Conservation (phyloP, 176 grass and related monocot genomes). For the Aegilops sharonensis region DNA sequence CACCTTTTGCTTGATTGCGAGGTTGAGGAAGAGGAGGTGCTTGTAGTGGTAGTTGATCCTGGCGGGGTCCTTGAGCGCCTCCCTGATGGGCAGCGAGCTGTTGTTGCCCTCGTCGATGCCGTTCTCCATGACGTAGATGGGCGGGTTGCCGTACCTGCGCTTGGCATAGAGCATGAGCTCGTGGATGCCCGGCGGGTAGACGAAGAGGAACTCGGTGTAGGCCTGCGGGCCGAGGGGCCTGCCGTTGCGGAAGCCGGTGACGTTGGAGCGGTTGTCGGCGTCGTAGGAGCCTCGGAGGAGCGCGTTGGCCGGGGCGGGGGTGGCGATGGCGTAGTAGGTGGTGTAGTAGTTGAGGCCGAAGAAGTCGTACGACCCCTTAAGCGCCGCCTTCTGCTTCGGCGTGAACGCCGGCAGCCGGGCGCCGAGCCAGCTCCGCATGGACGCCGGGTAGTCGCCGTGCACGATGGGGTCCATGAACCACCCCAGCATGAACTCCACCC, state of each 20-base stretch:
- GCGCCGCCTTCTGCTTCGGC: neutral
- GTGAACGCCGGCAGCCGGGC: slow-evolving; percentile 71
- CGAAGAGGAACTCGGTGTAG: slow-evolving; percentile 40
- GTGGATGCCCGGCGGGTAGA: slow-evolving; percentile 41
- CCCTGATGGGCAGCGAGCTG: slow-evolving; percentile 16
- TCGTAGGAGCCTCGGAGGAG: slow-evolving; percentile 22
- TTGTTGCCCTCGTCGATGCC: slow-evolving; percentile 49
- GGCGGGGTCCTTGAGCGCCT: slow-evolving; percentile 45
- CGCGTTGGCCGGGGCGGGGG: slow-evolving; percentile 16
- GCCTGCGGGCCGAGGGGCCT: slow-evolving; percentile 23
- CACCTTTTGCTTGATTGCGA: slow-evolving; percentile 54
- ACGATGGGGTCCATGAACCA: slow-evolving; percentile 74
- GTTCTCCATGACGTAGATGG: slow-evolving; percentile 61
- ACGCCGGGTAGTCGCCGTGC: slow-evolving; percentile 64
- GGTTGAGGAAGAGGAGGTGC: slow-evolving; percentile 40
- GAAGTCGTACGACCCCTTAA: slow-evolving; percentile 66
- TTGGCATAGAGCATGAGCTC: slow-evolving; percentile 58
- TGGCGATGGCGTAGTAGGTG: slow-evolving; percentile 26
- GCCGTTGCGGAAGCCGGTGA: slow-evolving; percentile 1
- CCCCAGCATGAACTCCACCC: slow-evolving; percentile 74
- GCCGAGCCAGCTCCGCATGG: slow-evolving; percentile 48
- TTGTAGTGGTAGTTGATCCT: slow-evolving; percentile 40
- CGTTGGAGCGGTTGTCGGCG: slow-evolving; percentile 42
- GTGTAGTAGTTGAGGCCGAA: slow-evolving; percentile 84
- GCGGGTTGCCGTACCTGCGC: slow-evolving; percentile 44